Conservation (phyloP, 2,329 filamentous ascomycete species). For the Diaporthe nobilis region DNA sequence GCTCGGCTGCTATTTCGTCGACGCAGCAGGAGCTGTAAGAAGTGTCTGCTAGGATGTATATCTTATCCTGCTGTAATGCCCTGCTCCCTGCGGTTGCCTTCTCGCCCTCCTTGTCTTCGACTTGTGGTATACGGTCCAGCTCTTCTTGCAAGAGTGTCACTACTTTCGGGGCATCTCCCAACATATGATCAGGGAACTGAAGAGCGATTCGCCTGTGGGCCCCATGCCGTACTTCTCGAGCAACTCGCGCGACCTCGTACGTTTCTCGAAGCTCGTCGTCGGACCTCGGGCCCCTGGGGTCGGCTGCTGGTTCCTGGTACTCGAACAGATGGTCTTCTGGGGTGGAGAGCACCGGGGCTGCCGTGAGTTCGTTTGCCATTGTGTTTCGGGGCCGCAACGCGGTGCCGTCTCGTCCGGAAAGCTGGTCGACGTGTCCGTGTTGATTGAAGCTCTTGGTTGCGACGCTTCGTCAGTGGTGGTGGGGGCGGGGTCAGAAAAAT, state of each 20-base stretch:
- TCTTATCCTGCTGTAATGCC: constrained; percentile 50
- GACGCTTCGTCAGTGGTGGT: constrained; percentile 14
- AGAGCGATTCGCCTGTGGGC: constrained; percentile 84
- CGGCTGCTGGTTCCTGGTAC: constrained; percentile 57
- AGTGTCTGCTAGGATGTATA: constrained; percentile 94
- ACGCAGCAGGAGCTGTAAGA: constrained; percentile 98
- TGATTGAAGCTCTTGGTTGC: background rate
- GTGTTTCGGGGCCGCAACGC: background rate
- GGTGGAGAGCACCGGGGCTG: constrained; percentile 74
- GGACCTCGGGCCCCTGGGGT: constrained; percentile 46
- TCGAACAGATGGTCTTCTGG: constrained; percentile 73
- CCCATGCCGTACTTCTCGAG: constrained; percentile 79
- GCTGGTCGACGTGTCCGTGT: constrained; percentile 4
- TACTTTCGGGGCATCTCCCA: constrained; percentile 86
- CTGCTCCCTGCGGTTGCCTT: background rate
- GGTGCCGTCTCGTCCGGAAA: constrained; percentile 12
- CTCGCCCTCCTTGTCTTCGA: background rate
- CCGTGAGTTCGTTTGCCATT: constrained; percentile 65
- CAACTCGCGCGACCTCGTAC: constrained; percentile 89
- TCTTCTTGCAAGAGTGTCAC: constrained; percentile 71
- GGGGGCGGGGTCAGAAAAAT: constrained; percentile 39
- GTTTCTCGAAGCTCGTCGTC: constrained; percentile 81
- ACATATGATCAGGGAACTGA: constrained; percentile 97
- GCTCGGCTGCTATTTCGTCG: constrained; percentile 96
- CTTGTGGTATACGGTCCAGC: constrained; percentile 46